Base-by-base conservation (phyloP, 2,329 filamentous ascomycete species). In the Colletotrichum somersetense region DNA sequence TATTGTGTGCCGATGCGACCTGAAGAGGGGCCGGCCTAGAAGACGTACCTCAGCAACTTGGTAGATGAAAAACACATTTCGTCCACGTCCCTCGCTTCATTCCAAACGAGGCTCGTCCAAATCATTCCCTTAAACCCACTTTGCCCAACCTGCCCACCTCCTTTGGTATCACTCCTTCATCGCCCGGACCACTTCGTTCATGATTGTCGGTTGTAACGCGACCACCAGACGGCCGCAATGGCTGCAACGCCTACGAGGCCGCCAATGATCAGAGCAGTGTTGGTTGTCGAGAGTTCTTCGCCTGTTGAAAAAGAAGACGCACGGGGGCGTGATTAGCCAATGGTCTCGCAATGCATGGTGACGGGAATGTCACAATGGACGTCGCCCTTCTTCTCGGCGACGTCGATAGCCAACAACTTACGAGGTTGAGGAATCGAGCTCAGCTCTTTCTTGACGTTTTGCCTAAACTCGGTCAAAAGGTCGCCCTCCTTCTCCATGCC, bases 401-500 rank as follows among this genome's bases (percentile, higher is more conserved):
- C 20, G 12, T 55, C 7, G 20, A 26, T 30, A 42, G 20, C 20
- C 44, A 33, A 59, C 50, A 26, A 79, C 80, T 62, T 80, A 83
- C 81, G 74, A 58, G 76, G 58, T 67, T 74, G 71, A 23, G 80
- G 77, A 67, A 82, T 78, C 33, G 77, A 75, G 53, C 80, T 78
- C 59, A 83, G 75, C 56, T 80, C 79, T 55, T 80, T 76, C 71
- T 80, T 81, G 61, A 82, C 79, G 23, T 83, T 82, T 44, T 80
- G 79, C 71, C 83, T 81, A 61, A 88, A 73, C 71, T 84, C 80
- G 52, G 78, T 78, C 62, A 87, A 74, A 74, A 83, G 83, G 66
- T 87, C 85, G 3, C 78, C 68, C 72, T 79, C 79, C 82, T 87
- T 87, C 81, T 90, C 88, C 85, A 88, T 90, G 78, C 87, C 85